Conservation (phyloP, 371 early-diverging fungal genomes). For the Actinomortierella ambigua region DNA sequence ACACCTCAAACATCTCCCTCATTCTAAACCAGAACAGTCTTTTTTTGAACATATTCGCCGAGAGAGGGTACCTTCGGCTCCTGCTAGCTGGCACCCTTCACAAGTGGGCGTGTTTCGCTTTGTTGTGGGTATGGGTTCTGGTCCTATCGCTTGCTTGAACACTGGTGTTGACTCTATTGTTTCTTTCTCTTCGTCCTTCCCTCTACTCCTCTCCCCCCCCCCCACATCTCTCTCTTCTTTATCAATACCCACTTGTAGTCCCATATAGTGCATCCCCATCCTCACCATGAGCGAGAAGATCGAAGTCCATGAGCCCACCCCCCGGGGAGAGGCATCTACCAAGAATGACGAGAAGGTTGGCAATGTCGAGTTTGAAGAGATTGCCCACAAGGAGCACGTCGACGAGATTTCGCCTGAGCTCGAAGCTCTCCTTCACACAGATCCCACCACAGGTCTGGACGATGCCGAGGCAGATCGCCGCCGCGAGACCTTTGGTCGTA, state of each 20-base stretch:
- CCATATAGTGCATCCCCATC: too few relatives aligned
- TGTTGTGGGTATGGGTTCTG: too few relatives aligned
- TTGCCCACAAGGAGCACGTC: constrained; percentile 66
- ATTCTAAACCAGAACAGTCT: too few relatives aligned
- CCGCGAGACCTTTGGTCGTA: constrained; percentile 71
- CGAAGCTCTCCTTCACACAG: constrained; percentile 71
- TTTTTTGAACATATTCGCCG: too few relatives aligned
- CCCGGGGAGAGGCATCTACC: neutral
- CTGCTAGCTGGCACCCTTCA: neutral
- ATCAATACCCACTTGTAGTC: neutral
- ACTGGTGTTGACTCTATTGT: too few relatives aligned
- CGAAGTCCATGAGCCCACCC: constrained; percentile 16
- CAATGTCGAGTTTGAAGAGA: constrained; percentile 52
- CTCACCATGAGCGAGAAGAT: constrained; percentile 29
- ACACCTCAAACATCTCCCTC: neutral
- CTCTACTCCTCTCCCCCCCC: neutral
- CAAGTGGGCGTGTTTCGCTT: too few relatives aligned
- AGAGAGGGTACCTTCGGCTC: too few relatives aligned
- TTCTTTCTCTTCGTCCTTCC: neutral
- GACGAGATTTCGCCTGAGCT: constrained; percentile 77
- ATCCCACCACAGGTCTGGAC: constrained; percentile 67
- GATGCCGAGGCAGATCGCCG: constrained; percentile 62
- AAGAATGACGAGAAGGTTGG: constrained; percentile 17
- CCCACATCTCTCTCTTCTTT: neutral
- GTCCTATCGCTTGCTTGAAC: too few relatives aligned